A percentile compares a stretch with the other conserved stretches of the same genome.
These are phyloP conservation scores for Pseudogymnoascus sp. DNA, from an alignment of 2,329 filamentous ascomycete species.

Conservation along the genomic window DNA sequence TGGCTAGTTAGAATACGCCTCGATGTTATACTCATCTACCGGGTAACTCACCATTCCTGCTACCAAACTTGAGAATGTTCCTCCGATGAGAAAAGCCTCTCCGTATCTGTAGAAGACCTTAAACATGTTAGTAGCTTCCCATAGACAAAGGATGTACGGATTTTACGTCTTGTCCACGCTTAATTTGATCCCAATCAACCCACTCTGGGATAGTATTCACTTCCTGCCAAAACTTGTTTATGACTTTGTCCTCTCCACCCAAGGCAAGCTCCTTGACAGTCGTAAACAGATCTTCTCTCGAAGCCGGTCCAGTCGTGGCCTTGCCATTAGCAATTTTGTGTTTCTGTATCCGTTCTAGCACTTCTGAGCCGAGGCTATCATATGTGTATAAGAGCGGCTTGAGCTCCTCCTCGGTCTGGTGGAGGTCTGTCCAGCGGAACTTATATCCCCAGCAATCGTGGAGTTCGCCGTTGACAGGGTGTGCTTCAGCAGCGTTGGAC, in stretches of 20 bases:
- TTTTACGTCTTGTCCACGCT: constrained; percentile 55
- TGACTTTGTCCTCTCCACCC: constrained; percentile 40
- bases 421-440: constrained; percentile 60
- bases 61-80: constrained; percentile 2
- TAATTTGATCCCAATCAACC: constrained; percentile 72
- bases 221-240: constrained; percentile 53
- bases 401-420: constrained; percentile 51
- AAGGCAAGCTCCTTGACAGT: constrained; percentile 50
- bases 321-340: constrained; percentile 26
- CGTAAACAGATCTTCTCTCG: constrained; percentile 51
- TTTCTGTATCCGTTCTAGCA: constrained; percentile 45
- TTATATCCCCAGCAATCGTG: constrained; percentile 49
- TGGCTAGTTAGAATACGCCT: constrained; percentile 33
- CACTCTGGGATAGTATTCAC: constrained; percentile 60
- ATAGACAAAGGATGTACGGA: neutral
- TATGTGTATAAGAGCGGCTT: constrained; percentile 55
- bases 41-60: neutral
- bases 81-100: constrained; percentile 49
- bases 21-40: neutral
- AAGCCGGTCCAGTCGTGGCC: constrained; percentile 28
- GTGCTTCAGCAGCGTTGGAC: neutral
- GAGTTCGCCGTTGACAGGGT: neutral
- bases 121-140: neutral
- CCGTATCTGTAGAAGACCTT: constrained; percentile 65
- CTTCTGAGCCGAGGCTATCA: constrained; percentile 59